Base-by-base conservation (phyloP, 2,329 filamentous ascomycete species). In the Penicillium crustosum region DNA sequence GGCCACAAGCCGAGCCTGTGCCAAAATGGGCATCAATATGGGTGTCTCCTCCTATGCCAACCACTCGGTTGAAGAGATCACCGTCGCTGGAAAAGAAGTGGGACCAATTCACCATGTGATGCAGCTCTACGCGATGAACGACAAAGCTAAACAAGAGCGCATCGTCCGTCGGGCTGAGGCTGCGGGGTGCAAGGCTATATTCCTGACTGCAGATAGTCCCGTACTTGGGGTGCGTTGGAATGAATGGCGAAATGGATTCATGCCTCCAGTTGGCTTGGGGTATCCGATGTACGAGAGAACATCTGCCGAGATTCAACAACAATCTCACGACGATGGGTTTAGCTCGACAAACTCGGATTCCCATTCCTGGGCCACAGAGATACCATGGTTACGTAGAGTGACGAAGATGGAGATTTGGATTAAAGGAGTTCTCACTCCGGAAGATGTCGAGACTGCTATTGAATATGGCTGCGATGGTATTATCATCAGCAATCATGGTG, bases 191-290 rank as follows among this genome's bases (percentile, higher is more conserved):
- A 79, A 79, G 54, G 83, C 83, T 1, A 72, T 85, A 5, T 77
- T 86, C 36, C 67, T 86, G 2, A 82, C 83, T 0, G 81, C 82
- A 1, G 83, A 86, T 62, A 78, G 77, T 0, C 83, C 83, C 0
- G 76, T 83, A 2, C 74, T 85, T 0, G 83, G 83, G 0, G 74
- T 79, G 6, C 76, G 83, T 0, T 76, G 82, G 44, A 81, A 82
- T 49, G 82, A 86, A 66, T 78, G 77, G 62, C 76, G 81, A 2
- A 83, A 82, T 59, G 75, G 78, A 38, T 84, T 85, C 67, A 66
- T 67, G 15, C 69, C 81, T 3, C 80, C 81, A 0, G 66, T 72
- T 15, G 73, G 72, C 15, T 66, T 81, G 38, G 68, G 59, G 8
- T 78, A 73, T 58, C 77, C 78, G 7, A 82, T 69, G 60, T 49